Conservation (phyloP, 2,329 filamentous ascomycete species). For the Claviceps humidiphila region DNA sequence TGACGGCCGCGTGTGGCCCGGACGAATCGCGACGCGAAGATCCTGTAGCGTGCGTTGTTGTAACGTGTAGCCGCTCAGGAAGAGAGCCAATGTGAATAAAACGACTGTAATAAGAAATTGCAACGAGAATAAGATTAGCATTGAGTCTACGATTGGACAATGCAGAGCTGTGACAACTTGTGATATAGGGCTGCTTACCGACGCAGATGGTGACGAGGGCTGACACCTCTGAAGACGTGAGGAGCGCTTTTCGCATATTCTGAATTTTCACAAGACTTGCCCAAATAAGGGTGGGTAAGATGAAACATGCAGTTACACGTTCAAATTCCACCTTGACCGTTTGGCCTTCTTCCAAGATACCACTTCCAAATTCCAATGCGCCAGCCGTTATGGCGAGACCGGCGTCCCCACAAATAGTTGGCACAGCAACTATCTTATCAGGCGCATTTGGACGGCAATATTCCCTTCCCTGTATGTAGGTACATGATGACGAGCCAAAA, state of each 20-base stretch:
- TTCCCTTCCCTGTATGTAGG: too few species aligned
- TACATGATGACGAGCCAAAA: too few species aligned
- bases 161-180: background rate
- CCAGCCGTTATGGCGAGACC: too few species aligned
- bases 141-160: slow-evolving; percentile 1
- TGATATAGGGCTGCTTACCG: slow-evolving; percentile 30
- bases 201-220: slow-evolving; percentile 50
- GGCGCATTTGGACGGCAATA: slow-evolving; percentile 1
- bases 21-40: slow-evolving; percentile 59
- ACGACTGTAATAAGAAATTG: slow-evolving; percentile 37
- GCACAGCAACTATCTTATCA: slow-evolving; percentile 33
- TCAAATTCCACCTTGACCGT: too few species aligned
- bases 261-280: background rate
- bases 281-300: background rate
- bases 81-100: slow-evolving; percentile 68
- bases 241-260: slow-evolving; percentile 34
- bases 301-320: too few species aligned
- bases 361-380: too few species aligned
- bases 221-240: slow-evolving; percentile 59
- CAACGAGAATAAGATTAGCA: slow-evolving; percentile 5
- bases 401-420: slow-evolving; percentile 16
- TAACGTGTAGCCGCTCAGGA: slow-evolving; percentile 74
- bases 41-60: slow-evolving; percentile 76
- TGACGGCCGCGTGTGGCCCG: slow-evolving; percentile 28
- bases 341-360: too few species aligned